Percentiles rank a stretch among this genome's conserved stretches.
Evolutionary conservation across 306 rosid genomes (phyloP).

Genomic region (Vigna mungo): DNA sequence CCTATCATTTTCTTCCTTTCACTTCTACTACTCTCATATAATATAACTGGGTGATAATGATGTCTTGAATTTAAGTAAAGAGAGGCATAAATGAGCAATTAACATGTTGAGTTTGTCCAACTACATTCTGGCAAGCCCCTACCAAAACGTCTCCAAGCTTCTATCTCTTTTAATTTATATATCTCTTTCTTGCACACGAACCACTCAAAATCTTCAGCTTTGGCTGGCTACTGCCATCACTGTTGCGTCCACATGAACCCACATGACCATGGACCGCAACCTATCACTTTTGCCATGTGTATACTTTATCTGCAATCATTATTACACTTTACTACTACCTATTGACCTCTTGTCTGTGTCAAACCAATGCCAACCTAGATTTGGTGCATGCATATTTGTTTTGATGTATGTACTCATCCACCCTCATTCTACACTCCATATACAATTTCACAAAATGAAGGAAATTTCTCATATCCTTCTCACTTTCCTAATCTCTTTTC

Average conservation of each 20-base stretch:
- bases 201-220: slow-evolving; percentile 33
- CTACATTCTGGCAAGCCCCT: slow-evolving; percentile 32
- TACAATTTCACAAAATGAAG: slow-evolving; percentile 32
- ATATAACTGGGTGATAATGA: slow-evolving; percentile 42
- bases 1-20: slow-evolving; percentile 29
- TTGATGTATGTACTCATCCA: slow-evolving; percentile 24
- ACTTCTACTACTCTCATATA: no score
- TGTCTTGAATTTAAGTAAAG: slow-evolving; percentile 35
- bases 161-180: not conserved
- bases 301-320: slow-evolving; percentile 44
- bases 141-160: no score
- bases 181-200: slow-evolving; percentile 4
- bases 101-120: slow-evolving; percentile 29
- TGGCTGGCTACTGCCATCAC: slow-evolving; percentile 32
- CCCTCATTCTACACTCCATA: slow-evolving; percentile 28
- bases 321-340: slow-evolving; percentile 40
- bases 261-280: slow-evolving; percentile 54
- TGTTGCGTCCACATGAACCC: slow-evolving; percentile 49
- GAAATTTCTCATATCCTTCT: not conserved
- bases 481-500: no score
- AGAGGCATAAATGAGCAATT: not conserved
- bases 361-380: slow-evolving; percentile 49
- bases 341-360: slow-evolving; percentile 44
- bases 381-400: slow-evolving; percentile 42
- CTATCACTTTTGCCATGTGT: slow-evolving; percentile 49